Base-by-base conservation (phyloP, 1,284 basidiomycete species). In the Microbotryomycetes sp. region DNA sequence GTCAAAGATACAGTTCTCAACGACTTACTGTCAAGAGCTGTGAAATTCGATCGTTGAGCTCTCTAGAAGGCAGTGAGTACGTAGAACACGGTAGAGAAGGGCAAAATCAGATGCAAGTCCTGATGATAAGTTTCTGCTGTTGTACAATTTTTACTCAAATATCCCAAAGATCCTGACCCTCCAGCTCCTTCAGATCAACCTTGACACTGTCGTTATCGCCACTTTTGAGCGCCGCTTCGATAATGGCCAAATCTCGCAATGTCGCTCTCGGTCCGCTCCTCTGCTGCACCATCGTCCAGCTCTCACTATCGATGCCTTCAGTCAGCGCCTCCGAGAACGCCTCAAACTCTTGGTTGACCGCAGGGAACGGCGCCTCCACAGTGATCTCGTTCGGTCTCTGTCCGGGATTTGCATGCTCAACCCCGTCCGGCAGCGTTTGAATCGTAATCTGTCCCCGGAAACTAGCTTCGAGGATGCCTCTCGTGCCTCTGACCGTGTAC, bases 261-360 rank as follows among this genome's bases (percentile, higher is more conserved):
- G 65, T 54, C 21, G 65, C 65, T 30, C 62, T 52, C 26, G 67
- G 67, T 26, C 67, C 67, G 52, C 67, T 63, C 29, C 63, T 26
- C 41, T 21, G n/a, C 21, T 53, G 45, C 3, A 64, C 65, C 3
- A 51, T 28, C 6, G 16, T 23, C 54, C 51, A 50, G 1, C 13
- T 45, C 18, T 28, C 45, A 21, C 56, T 61, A 3, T 28, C 48
- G 4, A 23, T 3, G 1, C 60, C 65, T 1, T 31, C 51, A 2
- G 24, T 4, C 18, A 68, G 23, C 18, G 56, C 62, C 6, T 28
- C 21, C 1, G 46, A 60, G 24, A 64, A 69, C 45, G 56, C 58
- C 13, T 50, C 60, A 41, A 67, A 67, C 56, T 66, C 64, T 29
- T 62, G 47, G 21, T 59, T 62, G 35, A 66, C 61, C 16, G 56